Evolutionary conservation across 2,329 filamentous ascomycete genomes (phyloP).

Genomic region (Lasiodiplodia theobromae): DNA sequence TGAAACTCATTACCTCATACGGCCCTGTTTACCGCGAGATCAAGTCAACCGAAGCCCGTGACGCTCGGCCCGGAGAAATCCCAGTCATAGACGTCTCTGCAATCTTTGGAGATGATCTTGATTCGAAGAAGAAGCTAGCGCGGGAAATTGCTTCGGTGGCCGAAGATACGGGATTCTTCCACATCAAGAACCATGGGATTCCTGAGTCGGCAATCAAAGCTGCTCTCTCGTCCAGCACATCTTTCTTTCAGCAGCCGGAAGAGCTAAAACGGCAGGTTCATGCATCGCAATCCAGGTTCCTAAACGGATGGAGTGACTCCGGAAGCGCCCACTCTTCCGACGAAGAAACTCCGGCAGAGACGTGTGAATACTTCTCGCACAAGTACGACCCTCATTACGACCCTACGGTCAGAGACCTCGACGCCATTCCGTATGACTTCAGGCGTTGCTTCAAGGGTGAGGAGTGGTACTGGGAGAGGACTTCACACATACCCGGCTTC

Average conservation of each 20-base stretch:
- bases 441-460: conserved; percentile 46
- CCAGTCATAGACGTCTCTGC: conserved; percentile 43
- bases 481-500: conserved; percentile 57
- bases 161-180: conserved; percentile 32
- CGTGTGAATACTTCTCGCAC: conserved; percentile 46
- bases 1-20: conserved; percentile 14
- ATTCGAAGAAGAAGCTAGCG: conserved; percentile 51
- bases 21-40: conserved; percentile 8
- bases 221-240: conserved; percentile 42
- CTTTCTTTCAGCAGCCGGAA: conserved; percentile 40
- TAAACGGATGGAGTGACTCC: conserved; percentile 51
- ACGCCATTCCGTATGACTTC: conserved; percentile 42
- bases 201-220: conserved; percentile 45
- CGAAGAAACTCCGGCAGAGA: conserved; percentile 43
- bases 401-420: conserved; percentile 49
- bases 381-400: conserved; percentile 59
- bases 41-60: conserved; percentile 12
- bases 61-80: conserved; percentile 44
- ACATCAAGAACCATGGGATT: conserved; percentile 42
- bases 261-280: conserved; percentile 49
- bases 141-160: conserved; percentile 26
- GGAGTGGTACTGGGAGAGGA: conserved; percentile 62
- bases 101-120: conserved; percentile 45
- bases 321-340: conserved; percentile 46
- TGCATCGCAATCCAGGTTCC: conserved; percentile 47